Percentiles rank a stretch among this genome's conserved stretches.
These are phyloP conservation scores for Lactarius tabidus DNA, from an alignment of 768 basidiomycete genomes.

Conservation along the genomic window DNA sequence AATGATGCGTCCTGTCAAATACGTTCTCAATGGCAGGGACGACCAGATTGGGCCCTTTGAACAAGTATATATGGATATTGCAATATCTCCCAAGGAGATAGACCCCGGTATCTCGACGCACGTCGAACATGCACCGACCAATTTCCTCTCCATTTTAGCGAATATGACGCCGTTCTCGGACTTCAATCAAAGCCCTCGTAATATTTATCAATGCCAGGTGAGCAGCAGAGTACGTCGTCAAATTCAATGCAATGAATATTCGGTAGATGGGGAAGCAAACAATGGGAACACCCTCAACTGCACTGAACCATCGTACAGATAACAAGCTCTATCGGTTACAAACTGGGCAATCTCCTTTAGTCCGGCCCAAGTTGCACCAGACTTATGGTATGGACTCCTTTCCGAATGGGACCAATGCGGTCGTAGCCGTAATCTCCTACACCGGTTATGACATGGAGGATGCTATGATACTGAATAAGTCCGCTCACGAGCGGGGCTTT, in stretches of 20 bases:
- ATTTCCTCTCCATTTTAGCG: slow-evolving; percentile 93
- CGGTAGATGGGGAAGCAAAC: slow-evolving; percentile 97
- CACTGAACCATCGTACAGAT: slow-evolving; percentile 88
- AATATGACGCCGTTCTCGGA: slow-evolving; percentile 99
- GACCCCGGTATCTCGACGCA: slow-evolving; percentile 72
- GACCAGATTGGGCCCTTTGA: slow-evolving; percentile 96
- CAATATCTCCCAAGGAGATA: slow-evolving; percentile 84
- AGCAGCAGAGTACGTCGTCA: slow-evolving; percentile 8
- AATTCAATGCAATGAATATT: neutral
- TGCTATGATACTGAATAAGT: slow-evolving; percentile 99
- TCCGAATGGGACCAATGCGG: slow-evolving; percentile 96
- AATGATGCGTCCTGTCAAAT: slow-evolving; percentile 99
- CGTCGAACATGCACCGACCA: slow-evolving; percentile 91
- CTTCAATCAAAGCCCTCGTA: slow-evolving; percentile 95
- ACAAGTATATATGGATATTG: slow-evolving; percentile 99
- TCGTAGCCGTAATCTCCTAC: slow-evolving; percentile 99
- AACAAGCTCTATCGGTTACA: slow-evolving; percentile 98
- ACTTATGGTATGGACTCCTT: slow-evolving; percentile 98
- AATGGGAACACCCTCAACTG: slow-evolving; percentile 97
- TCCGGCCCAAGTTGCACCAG: slow-evolving; percentile 87
- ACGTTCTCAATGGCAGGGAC: slow-evolving; percentile 74
- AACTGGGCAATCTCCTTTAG: slow-evolving; percentile 91
- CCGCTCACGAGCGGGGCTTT: slow-evolving; percentile 96
- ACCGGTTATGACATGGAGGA: slow-evolving; percentile 99
- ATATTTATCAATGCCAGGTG: slow-evolving; percentile 93